A percentile compares a stretch with the other conserved stretches of the same genome.
Conservation (phyloP, 805 yeast genomes). For the Zygosaccharomyces gambellarensis region DNA sequence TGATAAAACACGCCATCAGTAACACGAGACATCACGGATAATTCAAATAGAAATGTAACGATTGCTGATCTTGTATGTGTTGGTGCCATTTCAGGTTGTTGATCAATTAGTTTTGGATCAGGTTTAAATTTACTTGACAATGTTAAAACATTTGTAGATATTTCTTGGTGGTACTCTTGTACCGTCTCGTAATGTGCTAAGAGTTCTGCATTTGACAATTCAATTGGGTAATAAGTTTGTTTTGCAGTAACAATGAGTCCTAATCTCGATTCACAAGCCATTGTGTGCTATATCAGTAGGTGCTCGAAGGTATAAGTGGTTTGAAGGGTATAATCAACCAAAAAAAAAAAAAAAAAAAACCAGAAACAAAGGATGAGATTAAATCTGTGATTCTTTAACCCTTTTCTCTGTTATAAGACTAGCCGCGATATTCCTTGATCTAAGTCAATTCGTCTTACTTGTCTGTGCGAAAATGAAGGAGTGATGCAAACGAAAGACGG, state of each 20-base stretch:
- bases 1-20: slow-evolving; percentile 63
- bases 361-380: too few relatives aligned
- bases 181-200: slow-evolving; percentile 42
- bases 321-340: not conserved
- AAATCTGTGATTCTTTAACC: too few relatives aligned
- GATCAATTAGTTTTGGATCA: slow-evolving; percentile 59
- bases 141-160: slow-evolving; percentile 38
- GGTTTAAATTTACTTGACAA: slow-evolving; percentile 43
- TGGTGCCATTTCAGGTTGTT: slow-evolving; percentile 84
- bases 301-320: not conserved
- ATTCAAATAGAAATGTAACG: slow-evolving; percentile 75
- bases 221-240: slow-evolving; percentile 48
- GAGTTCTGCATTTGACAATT: slow-evolving; percentile 47
- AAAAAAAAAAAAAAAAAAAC: not conserved
- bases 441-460: not conserved
- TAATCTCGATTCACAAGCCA: slow-evolving; percentile 10
- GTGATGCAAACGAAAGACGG: slow-evolving; percentile 3
- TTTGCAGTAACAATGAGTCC: slow-evolving; percentile 39
- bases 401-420: not conserved
- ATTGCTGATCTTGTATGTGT: slow-evolving; percentile 61
- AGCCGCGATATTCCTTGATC: not conserved
- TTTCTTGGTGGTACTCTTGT: slow-evolving; percentile 50
- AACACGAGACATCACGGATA: slow-evolving; percentile 57
- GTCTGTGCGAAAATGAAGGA: not conserved
- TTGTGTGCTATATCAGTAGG: not conserved